Percentiles rank a stretch among this genome's conserved stretches.
These are phyloP conservation scores for Auriscalpium microsporum DNA, from an alignment of 768 basidiomycete genomes.

Conservation along the genomic window DNA sequence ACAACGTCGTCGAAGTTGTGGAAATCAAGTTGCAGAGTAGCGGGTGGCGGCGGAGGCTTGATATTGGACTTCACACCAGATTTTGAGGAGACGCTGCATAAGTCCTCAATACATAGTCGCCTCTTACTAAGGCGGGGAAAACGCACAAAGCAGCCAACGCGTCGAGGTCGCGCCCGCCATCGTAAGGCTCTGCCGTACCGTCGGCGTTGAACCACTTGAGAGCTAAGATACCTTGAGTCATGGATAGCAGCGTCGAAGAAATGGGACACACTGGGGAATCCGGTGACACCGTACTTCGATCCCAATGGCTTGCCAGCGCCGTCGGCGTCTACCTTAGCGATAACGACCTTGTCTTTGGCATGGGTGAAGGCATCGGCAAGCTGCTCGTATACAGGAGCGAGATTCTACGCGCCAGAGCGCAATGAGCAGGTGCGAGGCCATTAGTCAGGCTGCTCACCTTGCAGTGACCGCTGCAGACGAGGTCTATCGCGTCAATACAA, in stretches of 20 bases:
- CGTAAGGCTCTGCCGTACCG: constrained; percentile 53
- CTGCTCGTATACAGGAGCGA: constrained; percentile 83
- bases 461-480: constrained; percentile 63
- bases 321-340: constrained; percentile 93
- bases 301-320: constrained; percentile 75
- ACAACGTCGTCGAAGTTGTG: constrained; percentile 73
- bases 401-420: constrained; percentile 41
- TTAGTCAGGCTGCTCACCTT: constrained; percentile 40
- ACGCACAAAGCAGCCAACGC: constrained; percentile 67
- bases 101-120: not conserved
- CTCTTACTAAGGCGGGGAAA: not conserved
- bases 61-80: constrained; percentile 82
- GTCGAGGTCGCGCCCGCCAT: constrained; percentile 75
- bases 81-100: constrained; percentile 57
- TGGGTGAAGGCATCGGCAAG: constrained; percentile 81
- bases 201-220: constrained; percentile 83
- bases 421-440: not conserved
- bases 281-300: constrained; percentile 68
- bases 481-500: not conserved
- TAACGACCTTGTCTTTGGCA: constrained; percentile 71
- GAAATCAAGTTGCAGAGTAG: constrained; percentile 55
- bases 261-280: constrained; percentile 71
- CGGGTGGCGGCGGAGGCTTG: constrained; percentile 74
- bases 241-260: constrained; percentile 2
- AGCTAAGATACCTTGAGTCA: constrained; percentile 38